Percentiles rank a stretch among this genome's conserved stretches.
Evolutionary conservation across 176 grass and related monocot genomes (phyloP).

Genomic region (Eragrostis curvula): DNA sequence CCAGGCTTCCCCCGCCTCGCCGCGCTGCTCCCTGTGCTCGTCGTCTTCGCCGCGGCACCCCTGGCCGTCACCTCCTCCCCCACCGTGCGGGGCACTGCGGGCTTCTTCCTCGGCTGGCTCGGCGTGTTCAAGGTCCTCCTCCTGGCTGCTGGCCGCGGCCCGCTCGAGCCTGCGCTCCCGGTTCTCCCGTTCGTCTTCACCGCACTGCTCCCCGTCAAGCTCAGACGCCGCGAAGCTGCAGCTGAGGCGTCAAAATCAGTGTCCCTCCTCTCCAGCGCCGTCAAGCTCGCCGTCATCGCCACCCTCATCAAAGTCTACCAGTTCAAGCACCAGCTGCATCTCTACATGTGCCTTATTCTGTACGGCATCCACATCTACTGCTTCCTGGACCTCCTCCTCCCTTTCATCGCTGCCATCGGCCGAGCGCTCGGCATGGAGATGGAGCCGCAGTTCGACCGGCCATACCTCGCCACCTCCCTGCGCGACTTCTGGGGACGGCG

Average conservation of each 20-base stretch:
- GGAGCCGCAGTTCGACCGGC: too few species aligned
- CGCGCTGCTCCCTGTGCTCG: slow-evolving; percentile 41
- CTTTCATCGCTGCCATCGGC: too few species aligned
- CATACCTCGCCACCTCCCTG: too few species aligned
- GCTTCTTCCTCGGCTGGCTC: slow-evolving; percentile 62
- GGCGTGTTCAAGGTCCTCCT: slow-evolving; percentile 61
- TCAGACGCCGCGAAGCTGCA: not conserved
- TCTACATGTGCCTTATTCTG: too few species aligned
- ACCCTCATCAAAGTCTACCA: not conserved
- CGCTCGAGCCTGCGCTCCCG: slow-evolving; percentile 30
- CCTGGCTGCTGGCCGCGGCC: slow-evolving; percentile 44
- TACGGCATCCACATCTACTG: too few species aligned
- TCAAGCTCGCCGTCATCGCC: slow-evolving; percentile 6
- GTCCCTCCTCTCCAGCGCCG: not conserved
- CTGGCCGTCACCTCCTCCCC: slow-evolving; percentile 41
- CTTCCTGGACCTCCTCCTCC: too few species aligned
- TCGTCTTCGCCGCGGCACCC: slow-evolving; percentile 38
- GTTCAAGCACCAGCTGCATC: not conserved
- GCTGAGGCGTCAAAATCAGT: not conserved
- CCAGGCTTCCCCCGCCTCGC: slow-evolving; percentile 25
- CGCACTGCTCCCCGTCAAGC: slow-evolving; percentile 26
- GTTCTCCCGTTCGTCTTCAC: slow-evolving; percentile 33
- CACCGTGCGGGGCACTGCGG: slow-evolving; percentile 16
- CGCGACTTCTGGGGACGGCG: too few species aligned
- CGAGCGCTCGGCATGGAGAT: too few species aligned